These are phyloP conservation scores for Trichoderma arundinaceum DNA, from an alignment of 2,329 filamentous ascomycete genomes.

Conservation along the genomic window DNA sequence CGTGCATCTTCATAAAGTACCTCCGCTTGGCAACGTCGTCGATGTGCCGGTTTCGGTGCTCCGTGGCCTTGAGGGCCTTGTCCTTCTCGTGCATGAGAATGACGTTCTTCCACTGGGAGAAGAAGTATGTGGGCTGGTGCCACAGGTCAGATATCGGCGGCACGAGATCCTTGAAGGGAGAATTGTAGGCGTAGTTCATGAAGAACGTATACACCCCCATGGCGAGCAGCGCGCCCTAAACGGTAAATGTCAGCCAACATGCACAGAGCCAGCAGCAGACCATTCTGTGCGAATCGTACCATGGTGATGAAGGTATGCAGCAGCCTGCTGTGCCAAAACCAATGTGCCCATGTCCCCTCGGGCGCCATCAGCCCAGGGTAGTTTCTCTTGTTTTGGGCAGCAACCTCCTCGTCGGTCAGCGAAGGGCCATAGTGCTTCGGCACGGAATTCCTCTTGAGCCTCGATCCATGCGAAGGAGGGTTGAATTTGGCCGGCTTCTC, in stretches of 20 bases:
- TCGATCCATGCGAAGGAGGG: conserved; percentile 84
- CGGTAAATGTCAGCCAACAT: conserved; percentile 4
- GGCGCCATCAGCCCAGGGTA: conserved; percentile 93
- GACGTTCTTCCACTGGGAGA: conserved; percentile 70
- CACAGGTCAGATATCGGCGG: conserved; percentile 73
- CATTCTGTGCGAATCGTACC: conserved; percentile 55
- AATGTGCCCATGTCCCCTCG: conserved; percentile 79
- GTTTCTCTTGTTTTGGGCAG: conserved; percentile 69
- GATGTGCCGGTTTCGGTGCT: conserved; percentile 73
- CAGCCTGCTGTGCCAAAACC: conserved; percentile 77
- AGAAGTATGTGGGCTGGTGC: conserved; percentile 70
- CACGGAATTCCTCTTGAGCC: conserved; percentile 60
- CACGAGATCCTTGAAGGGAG: conserved; percentile 79
- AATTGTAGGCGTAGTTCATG: conserved; percentile 78
- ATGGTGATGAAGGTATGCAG: conserved; percentile 86
- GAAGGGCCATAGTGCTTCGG: conserved; percentile 77
- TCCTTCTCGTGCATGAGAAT: conserved; percentile 78
- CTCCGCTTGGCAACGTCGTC: conserved; percentile 89
- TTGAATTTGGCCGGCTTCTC: conserved; percentile 89
- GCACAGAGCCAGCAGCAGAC: background rate
- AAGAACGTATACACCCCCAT: conserved; percentile 76
- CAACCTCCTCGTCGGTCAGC: conserved; percentile 67
- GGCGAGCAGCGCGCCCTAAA: conserved; percentile 67
- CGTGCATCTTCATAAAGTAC: conserved; percentile 85
- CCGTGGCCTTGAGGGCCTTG: conserved; percentile 68